Evolutionary conservation across 179 eudicot genomes (phyloP).

Genomic region (Camellia oleifera): DNA sequence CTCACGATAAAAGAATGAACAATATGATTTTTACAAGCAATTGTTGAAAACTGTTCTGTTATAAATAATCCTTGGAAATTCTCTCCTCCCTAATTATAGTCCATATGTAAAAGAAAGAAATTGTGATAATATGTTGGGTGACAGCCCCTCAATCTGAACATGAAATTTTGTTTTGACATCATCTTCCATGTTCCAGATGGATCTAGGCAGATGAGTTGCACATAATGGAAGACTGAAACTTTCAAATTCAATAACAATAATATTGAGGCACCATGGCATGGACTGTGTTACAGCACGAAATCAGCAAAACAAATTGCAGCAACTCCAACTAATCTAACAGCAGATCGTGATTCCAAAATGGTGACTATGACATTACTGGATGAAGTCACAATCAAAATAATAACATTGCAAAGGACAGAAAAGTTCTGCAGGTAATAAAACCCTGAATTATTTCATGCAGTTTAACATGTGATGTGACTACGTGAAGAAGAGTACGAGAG

Average conservation of each 20-base stretch:
- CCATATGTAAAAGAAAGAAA: too few species aligned
- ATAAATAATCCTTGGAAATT: too few species aligned
- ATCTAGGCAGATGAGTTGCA: not conserved
- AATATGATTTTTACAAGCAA: too few species aligned
- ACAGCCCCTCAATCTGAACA: not conserved
- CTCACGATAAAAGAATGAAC: too few species aligned
- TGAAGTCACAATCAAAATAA: not conserved
- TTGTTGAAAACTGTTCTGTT: too few species aligned
- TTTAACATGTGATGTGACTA: not conserved
- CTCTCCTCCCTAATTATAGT: too few species aligned
- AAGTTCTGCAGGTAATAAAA: not conserved
- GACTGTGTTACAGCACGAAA: not conserved
- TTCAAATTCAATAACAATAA: not conserved
- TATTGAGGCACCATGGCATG: not conserved
- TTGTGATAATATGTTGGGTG: too few species aligned
- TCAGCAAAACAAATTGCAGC: not conserved
- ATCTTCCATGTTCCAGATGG: not conserved
- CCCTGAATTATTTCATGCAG: not conserved
- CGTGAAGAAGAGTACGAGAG: not conserved
- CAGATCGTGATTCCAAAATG: not conserved
- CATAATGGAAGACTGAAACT: not conserved
- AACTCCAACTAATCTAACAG: not conserved
- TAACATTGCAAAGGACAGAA: not conserved
- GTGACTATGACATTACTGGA: not conserved
- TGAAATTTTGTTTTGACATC: not conserved